Percentiles rank a stretch among this genome's conserved stretches.
Evolutionary conservation across 345 rosid genomes (phyloP).

Genomic region (Reutealis trisperma): DNA sequence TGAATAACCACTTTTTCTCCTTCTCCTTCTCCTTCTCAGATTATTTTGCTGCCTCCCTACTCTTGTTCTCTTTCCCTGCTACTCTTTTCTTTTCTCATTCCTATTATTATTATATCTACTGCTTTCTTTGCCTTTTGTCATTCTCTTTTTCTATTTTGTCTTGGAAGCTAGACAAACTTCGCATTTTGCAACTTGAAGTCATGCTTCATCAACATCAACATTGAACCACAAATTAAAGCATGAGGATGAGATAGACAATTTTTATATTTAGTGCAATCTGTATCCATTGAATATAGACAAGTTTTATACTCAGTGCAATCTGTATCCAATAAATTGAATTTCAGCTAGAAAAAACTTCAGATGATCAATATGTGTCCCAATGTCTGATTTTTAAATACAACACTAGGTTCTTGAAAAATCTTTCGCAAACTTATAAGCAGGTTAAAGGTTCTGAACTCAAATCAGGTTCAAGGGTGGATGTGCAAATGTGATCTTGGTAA

Average conservation of each 20-base stretch:
- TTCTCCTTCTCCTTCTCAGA: neutral
- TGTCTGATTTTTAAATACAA: neutral
- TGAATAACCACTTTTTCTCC: neutral
- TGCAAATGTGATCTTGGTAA: neutral
- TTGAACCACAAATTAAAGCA: neutral
- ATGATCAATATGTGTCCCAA: neutral
- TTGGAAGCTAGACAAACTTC: neutral
- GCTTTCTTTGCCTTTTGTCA: neutral
- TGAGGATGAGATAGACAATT: neutral
- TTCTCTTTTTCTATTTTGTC: neutral
- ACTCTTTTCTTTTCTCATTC: neutral
- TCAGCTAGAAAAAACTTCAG: neutral
- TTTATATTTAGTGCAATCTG: neutral
- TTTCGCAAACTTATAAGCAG: neutral
- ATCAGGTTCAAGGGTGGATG: neutral
- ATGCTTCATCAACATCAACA: neutral
- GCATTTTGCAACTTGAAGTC: neutral
- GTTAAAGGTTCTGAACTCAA: conserved; percentile 1
- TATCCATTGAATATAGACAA: neutral
- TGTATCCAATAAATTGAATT: neutral
- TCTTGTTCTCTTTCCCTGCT: neutral
- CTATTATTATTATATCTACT: neutral
- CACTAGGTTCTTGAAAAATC: neutral
- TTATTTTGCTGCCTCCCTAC: neutral
- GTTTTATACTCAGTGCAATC: neutral